Base-by-base conservation (phyloP, 352 stramenopile species). In the Globisporangium lucens region DNA sequence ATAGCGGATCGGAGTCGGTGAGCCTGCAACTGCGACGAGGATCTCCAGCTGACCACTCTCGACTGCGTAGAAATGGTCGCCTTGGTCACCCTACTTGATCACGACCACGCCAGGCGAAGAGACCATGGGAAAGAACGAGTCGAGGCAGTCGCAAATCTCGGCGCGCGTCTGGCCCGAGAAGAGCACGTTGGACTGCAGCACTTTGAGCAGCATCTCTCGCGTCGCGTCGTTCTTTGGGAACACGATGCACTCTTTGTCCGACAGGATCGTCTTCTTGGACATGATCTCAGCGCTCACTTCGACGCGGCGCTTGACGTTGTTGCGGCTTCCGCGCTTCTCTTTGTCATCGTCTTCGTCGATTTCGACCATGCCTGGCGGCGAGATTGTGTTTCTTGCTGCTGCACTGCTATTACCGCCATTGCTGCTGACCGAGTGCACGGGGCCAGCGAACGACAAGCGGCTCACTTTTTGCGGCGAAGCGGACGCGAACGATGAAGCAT, bases 221-320 rank as follows among this genome's bases (percentile, higher is more conserved):
- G 81, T 86, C 35, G 68, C 64, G 17, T 89, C 83, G 35, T 57
- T 79, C 73, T 94, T 94, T 5, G 83, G 77, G 36, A 89, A 83
- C 30, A 92, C 72, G 0, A 85, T 68, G 4, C 80, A 83, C 41
- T 92, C 71, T 17, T 82, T 74, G 1, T 72, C 65, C 43, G 76
- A 71, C 62, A 88, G 71, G 59, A 92, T 89, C 35, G 85, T 86
- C 33, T 78, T 85, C 56, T 83, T 89, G 7, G 77, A 81, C 65
- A 94, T 92, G 12, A 94, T 79, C 63, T 94, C 86, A 27, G 86
- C 86, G 65, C 82, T 91, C 62, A 92, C 83, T 70, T 94, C 86
- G 0, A 91, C 74, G 59, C 86, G 83, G 0, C 84, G 80, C n/a
- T 66, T 69, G 17, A 56, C 58, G 29, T 69, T 63, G 56, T 66